Percentiles rank a stretch among this genome's conserved stretches.
These are phyloP conservation scores for Colletotrichum sp. DNA, from an alignment of 2,329 filamentous ascomycete species.

Conservation along the genomic window DNA sequence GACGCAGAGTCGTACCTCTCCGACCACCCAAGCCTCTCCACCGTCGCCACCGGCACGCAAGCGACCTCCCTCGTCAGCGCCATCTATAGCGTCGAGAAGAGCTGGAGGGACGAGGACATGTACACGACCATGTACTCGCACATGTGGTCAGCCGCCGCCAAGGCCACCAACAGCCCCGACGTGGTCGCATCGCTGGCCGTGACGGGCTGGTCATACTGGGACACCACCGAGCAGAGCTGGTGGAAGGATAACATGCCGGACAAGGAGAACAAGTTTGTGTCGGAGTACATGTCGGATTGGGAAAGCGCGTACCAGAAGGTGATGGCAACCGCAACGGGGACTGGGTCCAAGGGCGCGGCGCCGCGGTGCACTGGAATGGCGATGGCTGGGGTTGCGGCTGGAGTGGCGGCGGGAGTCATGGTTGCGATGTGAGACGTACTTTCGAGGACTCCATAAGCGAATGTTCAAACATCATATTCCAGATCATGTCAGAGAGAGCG, in stretches of 20 bases:
- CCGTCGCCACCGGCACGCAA: neutral
- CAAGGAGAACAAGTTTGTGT: neutral
- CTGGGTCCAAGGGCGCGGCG: neutral
- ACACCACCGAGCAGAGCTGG: neutral
- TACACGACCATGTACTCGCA: slow-evolving; percentile 17
- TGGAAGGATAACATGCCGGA: slow-evolving; percentile 11
- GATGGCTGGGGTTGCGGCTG: slow-evolving; percentile 1
- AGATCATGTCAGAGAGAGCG: neutral
- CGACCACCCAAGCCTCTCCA: neutral
- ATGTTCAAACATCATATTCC: neutral
- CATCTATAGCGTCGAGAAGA: slow-evolving; percentile 14
- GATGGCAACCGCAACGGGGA: neutral
- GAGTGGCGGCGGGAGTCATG: slow-evolving; percentile 7
- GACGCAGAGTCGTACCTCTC: slow-evolving; percentile 1
- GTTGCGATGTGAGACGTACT: neutral
- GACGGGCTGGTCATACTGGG: neutral
- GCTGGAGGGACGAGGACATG: neutral
- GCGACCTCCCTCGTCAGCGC: slow-evolving; percentile 11
- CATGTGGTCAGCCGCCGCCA: slow-evolving; percentile 21
- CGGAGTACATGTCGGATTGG: slow-evolving; percentile 1
- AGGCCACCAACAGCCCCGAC: slow-evolving; percentile 14
- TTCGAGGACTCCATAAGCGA: neutral
- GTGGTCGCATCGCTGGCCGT: slow-evolving; percentile 16
- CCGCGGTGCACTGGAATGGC: slow-evolving; percentile 8
- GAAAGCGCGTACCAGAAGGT: neutral